A percentile compares a stretch with the other conserved stretches of the same genome.
These are phyloP conservation scores for Sporothrix schenckii DNA, from an alignment of 2,329 filamentous ascomycete genomes.

Conservation along the genomic window DNA sequence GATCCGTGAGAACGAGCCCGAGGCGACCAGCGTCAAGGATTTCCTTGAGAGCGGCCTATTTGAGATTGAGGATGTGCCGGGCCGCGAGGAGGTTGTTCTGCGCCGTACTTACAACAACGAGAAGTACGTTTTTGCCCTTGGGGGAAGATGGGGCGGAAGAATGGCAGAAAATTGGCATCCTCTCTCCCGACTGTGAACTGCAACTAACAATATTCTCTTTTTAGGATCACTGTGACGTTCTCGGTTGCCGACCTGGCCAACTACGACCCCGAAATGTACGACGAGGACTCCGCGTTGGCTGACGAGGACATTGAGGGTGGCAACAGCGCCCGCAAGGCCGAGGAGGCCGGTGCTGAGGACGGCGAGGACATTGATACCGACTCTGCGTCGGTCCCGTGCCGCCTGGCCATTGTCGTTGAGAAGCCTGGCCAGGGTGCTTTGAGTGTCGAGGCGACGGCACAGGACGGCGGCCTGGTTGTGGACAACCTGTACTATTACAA, in stretches of 20 bases:
- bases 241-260: constrained; percentile 80
- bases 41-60: constrained; percentile 86
- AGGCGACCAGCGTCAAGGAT: constrained; percentile 78
- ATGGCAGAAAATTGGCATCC: not conserved
- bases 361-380: constrained; percentile 53
- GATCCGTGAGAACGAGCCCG: constrained; percentile 70
- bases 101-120: constrained; percentile 84
- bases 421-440: constrained; percentile 84
- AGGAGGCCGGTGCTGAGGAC: constrained; percentile 61
- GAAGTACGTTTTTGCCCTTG: constrained; percentile 63
- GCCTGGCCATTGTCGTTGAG: constrained; percentile 84
- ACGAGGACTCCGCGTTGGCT: constrained; percentile 58
- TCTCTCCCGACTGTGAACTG: too few species aligned
- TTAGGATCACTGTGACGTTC: constrained; percentile 70
- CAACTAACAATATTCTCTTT: not conserved
- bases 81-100: constrained; percentile 85
- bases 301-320: constrained; percentile 56
- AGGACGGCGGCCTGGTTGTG: constrained; percentile 83
- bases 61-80: constrained; percentile 77
- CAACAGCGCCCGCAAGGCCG: constrained; percentile 43
- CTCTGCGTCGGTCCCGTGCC: constrained; percentile 71
- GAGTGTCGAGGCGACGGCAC: constrained; percentile 80
- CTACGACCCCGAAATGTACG: constrained; percentile 62
- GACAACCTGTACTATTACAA: constrained; percentile 90
- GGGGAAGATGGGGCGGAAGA: not conserved